A percentile compares a stretch with the other conserved stretches of the same genome.
These are phyloP conservation scores for Francoa sonchifolia DNA, from an alignment of 441 rosid species.

Conservation along the genomic window DNA sequence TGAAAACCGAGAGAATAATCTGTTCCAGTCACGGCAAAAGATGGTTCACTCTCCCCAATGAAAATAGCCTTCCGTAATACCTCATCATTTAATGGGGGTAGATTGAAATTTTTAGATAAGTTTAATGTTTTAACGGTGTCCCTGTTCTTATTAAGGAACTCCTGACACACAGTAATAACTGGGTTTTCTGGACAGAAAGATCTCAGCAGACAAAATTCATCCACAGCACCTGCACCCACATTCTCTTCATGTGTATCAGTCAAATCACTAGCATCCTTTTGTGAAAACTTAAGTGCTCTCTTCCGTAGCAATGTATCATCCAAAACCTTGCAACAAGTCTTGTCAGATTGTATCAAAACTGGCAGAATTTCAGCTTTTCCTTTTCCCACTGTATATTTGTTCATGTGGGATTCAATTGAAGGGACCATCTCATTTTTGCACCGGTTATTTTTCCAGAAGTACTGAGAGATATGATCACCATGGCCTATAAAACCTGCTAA, in stretches of 20 bases:
- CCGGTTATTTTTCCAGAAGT: conserved; percentile 34
- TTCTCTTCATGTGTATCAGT: conserved; percentile 15
- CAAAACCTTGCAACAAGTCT: conserved; percentile 45
- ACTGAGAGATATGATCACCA: conserved; percentile 54
- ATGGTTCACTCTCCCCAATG: conserved; percentile 22
- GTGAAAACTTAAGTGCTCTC: conserved; percentile 22
- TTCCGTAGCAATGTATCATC: conserved; percentile 29
- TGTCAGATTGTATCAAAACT: conserved; percentile 25
- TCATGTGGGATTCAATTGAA: conserved; percentile 18
- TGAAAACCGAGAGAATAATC: conserved; percentile 66
- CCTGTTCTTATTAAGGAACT: conserved; percentile 33
- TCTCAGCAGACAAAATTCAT: conserved; percentile 21
- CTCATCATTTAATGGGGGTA: conserved; percentile 74
- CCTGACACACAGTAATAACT: conserved; percentile 46
- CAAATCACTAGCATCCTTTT: conserved; percentile 17
- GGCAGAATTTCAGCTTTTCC: conserved; percentile 24
- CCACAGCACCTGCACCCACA: conserved; percentile 12
- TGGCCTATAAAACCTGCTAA: conserved; percentile 67
- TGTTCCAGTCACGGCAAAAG: conserved; percentile 38
- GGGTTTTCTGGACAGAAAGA: conserved; percentile 75
- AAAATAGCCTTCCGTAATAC: conserved; percentile 51
- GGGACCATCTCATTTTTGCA: conserved; percentile 27
- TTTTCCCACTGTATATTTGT: conserved; percentile 15
- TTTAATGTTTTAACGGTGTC: conserved; percentile 43
- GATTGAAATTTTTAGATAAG: conserved; percentile 40